A percentile compares a stretch with the other conserved stretches of the same genome.
Evolutionary conservation across 768 basidiomycete species (phyloP).

Genomic region (Lactarius vividus): DNA sequence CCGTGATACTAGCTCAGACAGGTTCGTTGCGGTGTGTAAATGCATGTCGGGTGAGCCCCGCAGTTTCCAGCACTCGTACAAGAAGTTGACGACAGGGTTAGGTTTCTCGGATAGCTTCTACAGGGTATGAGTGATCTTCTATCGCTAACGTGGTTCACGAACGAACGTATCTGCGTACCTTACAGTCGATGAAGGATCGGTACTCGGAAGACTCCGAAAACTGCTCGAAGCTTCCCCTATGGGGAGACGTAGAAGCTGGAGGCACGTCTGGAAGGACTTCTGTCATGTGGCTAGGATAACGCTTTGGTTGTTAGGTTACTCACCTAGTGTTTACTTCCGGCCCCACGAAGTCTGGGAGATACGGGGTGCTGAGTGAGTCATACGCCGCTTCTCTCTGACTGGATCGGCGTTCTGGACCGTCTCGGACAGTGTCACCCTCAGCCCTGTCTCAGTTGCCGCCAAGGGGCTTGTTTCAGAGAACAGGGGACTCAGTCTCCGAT

Average conservation of each 20-base stretch:
- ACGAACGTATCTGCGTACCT: conserved; percentile 9
- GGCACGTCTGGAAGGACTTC: conserved; percentile 40
- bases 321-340: conserved; percentile 65
- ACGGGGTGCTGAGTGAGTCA: conserved; percentile 62
- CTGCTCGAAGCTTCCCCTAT: conserved; percentile 51
- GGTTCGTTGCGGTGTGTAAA: conserved; percentile 78
- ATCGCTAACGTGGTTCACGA: neutral
- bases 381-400: neutral
- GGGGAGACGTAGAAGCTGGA: conserved; percentile 61
- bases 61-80: neutral
- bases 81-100: conserved; percentile 30
- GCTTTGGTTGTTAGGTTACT: conserved; percentile 45
- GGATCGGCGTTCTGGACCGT: conserved; percentile 2
- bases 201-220: conserved; percentile 58
- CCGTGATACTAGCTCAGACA: conserved; percentile 62
- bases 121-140: conserved; percentile 45
- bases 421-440: conserved; percentile 64
- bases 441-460: conserved; percentile 82
- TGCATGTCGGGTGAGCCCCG: conserved; percentile 73
- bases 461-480: conserved; percentile 52
- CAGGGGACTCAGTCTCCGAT: conserved; percentile 79
- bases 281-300: conserved; percentile 7
- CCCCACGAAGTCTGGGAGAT: conserved; percentile 90
- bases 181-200: conserved; percentile 57
- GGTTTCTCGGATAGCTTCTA: conserved; percentile 87